phyloP scores from a whole-genome alignment of 345 rosid species.

The Pistacia integerrima region DNA sequence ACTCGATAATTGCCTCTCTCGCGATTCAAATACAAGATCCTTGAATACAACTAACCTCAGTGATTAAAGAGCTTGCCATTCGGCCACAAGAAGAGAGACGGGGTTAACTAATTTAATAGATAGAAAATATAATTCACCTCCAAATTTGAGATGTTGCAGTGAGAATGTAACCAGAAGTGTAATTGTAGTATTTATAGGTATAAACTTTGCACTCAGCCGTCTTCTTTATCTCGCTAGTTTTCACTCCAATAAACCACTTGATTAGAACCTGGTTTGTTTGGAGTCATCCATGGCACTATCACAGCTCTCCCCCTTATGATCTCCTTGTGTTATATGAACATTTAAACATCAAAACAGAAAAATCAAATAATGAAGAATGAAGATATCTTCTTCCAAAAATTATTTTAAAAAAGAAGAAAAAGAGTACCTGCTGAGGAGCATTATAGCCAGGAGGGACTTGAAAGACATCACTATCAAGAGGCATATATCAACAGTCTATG shows the following conservation, averaged over 20 bases:
- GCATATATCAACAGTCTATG: conserved; percentile 61
- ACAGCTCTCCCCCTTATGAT: conserved; percentile 70
- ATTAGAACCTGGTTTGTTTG: conserved; percentile 61
- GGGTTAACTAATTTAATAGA: not conserved
- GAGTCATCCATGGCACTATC: conserved; percentile 93
- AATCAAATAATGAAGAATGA: too few relatives aligned
- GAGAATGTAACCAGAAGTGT: conserved; percentile 87
- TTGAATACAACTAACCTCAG: not conserved
- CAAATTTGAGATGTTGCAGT: conserved; percentile 61
- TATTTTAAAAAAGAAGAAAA: too few relatives aligned
- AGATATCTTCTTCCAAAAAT: too few relatives aligned
- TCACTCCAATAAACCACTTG: conserved; percentile 68
- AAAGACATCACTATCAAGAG: conserved; percentile 75
- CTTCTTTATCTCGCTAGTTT: conserved; percentile 34
- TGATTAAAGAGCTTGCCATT: too few relatives aligned
- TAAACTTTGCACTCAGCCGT: conserved; percentile 48
- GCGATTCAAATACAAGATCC: too few relatives aligned
- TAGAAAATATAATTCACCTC: conserved; percentile 43
- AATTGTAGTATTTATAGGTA: conserved; percentile 60
- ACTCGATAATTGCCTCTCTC: too few relatives aligned
- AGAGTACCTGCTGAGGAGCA: conserved; percentile 87
- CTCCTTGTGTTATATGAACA: conserved; percentile 95
- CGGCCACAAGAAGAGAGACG: too few relatives aligned
- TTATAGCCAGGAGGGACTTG: conserved; percentile 69
- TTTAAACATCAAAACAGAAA: too few relatives aligned